phyloP scores from a whole-genome alignment of 257 asterid species.

The Solanum neorickii region DNA sequence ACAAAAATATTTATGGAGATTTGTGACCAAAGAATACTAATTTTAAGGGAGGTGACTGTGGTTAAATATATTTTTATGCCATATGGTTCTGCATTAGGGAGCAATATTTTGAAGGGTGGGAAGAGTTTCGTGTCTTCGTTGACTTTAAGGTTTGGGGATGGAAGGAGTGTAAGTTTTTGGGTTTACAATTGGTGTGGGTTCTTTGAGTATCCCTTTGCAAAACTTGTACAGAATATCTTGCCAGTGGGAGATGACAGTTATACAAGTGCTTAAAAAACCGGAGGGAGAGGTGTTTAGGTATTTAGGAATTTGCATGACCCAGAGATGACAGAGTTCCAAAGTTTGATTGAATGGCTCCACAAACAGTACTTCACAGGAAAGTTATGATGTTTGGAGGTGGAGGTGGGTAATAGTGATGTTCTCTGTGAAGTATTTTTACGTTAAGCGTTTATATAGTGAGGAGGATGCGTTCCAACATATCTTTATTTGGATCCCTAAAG shows the following conservation, averaged over 20 bases:
- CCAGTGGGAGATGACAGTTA: not conserved
- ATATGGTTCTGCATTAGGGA: not conserved
- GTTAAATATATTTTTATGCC: not conserved
- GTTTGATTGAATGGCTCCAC: not conserved
- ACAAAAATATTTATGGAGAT: not conserved
- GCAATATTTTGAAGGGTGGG: not conserved
- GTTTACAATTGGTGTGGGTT: not conserved
- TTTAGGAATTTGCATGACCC: not conserved
- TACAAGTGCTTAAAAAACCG: not conserved
- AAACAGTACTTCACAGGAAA: not conserved
- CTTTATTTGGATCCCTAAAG: not conserved
- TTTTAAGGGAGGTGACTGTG: not conserved
- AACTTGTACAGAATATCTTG: not conserved
- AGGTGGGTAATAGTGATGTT: not conserved
- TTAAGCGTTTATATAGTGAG: not conserved
- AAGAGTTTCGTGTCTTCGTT: not conserved
- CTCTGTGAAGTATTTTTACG: not conserved
- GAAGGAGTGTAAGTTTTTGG: not conserved
- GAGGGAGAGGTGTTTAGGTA: not conserved
- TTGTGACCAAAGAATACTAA: not conserved
- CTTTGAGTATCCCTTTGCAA: not conserved
- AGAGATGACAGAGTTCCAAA: not conserved
- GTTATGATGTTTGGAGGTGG: not conserved
- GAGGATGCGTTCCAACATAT: not conserved
- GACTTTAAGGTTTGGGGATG: not conserved